Percentiles rank a stretch among this genome's conserved stretches.
Conservation (phyloP, 2,329 filamentous ascomycete genomes). For the Fusarium sp. region DNA sequence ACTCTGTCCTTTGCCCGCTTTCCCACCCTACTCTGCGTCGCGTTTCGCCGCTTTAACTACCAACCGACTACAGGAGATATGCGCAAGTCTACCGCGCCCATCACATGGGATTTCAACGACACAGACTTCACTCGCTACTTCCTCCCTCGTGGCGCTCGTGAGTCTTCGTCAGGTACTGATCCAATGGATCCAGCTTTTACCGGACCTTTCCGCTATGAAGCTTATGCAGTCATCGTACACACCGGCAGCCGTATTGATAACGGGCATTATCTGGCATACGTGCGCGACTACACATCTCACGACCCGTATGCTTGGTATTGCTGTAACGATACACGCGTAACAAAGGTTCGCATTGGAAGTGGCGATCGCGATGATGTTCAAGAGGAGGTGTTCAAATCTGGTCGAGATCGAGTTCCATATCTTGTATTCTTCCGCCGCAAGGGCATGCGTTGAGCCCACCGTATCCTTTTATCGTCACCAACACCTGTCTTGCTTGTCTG, state of each 20-base stretch:
- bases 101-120: constrained; percentile 81
- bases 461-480: background rate
- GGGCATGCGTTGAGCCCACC: constrained; percentile 34
- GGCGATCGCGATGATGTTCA: constrained; percentile 52
- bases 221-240: constrained; percentile 87
- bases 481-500: background rate
- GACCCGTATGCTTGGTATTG: constrained; percentile 61
- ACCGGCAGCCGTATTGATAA: constrained; percentile 73
- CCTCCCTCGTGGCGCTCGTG: constrained; percentile 52
- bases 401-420: constrained; percentile 58
- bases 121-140: constrained; percentile 66
- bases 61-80: constrained; percentile 50
- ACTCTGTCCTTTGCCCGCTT: constrained; percentile 80
- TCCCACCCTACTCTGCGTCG: constrained; percentile 82
- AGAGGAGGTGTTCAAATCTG: constrained; percentile 55
- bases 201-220: constrained; percentile 80
- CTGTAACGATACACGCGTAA: constrained; percentile 61
- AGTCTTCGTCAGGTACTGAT: constrained; percentile 46
- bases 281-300: constrained; percentile 66
- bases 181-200: constrained; percentile 56
- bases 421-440: constrained; percentile 61
- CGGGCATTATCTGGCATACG: constrained; percentile 84
- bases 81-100: constrained; percentile 76
- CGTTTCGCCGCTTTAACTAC: constrained; percentile 72
- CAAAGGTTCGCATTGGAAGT: constrained; percentile 57